phyloP scores from a whole-genome alignment of 345 rosid species.

The Citrus hindsii region DNA sequence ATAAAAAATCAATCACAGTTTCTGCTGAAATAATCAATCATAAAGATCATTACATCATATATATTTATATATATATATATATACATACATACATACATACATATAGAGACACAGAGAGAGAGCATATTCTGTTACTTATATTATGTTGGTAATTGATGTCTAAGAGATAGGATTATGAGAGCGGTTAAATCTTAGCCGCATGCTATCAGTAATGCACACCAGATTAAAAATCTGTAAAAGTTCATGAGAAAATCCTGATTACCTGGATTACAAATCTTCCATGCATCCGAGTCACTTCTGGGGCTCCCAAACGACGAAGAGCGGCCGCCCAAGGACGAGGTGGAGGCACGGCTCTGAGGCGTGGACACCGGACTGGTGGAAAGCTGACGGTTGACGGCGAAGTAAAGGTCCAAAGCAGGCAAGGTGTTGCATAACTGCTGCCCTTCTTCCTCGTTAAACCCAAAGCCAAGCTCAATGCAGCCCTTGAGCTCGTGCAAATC shows the following conservation, averaged over 20 bases:
- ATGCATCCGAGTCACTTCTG: conserved; percentile 47
- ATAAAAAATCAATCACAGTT: neutral
- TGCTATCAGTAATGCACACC: too few species aligned
- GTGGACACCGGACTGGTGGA: conserved; percentile 74
- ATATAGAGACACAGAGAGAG: too few species aligned
- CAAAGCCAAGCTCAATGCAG: conserved; percentile 93
- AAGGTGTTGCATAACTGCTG: conserved; percentile 64
- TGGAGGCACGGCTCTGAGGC: conserved; percentile 43
- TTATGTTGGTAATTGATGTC: neutral
- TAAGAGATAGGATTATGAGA: neutral
- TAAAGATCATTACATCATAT: too few species aligned
- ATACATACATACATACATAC: too few species aligned
- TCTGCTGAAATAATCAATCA: too few species aligned
- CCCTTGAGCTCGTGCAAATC: conserved; percentile 85
- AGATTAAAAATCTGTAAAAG: too few species aligned
- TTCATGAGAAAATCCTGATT: neutral
- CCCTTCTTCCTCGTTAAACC: conserved; percentile 81
- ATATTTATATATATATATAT: too few species aligned
- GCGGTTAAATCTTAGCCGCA: neutral
- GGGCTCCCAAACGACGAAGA: conserved; percentile 78
- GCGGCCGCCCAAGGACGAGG: conserved; percentile 39
- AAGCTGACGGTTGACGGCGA: conserved; percentile 80
- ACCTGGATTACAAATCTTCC: conserved; percentile 87
- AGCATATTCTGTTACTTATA: too few species aligned
- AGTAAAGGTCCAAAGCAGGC: conserved; percentile 88